Conservation (phyloP, 164 flowering plant genomes). For the Vitis riparia region DNA sequence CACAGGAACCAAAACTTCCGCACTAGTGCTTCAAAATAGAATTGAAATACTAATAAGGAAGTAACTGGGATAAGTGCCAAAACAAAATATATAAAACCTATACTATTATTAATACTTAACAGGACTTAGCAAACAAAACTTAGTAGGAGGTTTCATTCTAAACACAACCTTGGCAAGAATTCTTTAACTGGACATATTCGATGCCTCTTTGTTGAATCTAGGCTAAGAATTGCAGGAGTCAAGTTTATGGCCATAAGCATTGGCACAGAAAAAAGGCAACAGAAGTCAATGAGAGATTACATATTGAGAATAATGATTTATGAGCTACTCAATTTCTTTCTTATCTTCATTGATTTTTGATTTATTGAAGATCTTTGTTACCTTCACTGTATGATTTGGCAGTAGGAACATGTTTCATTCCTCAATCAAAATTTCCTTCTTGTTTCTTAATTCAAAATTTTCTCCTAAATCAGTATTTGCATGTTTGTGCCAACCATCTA, state of each 20-base stretch:
- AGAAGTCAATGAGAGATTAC: neutral
- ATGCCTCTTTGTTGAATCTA: neutral
- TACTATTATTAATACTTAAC: neutral
- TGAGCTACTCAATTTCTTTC: neutral
- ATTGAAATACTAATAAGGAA: constrained; percentile 18
- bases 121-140: neutral
- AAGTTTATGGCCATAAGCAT: neutral
- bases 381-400: no score
- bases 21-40: constrained; percentile 11
- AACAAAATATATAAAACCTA: neutral
- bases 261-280: neutral
- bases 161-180: neutral
- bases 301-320: neutral
- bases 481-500: no score
- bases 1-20: constrained; percentile 42
- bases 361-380: no score
- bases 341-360: no score
- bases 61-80: neutral
- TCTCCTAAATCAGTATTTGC: no score
- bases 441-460: no score
- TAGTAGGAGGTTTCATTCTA: neutral
- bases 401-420: no score
- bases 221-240: neutral
- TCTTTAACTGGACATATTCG: neutral
- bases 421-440: no score